Base-by-base conservation (phyloP, 2,329 filamentous ascomycete species). In the Alternaria brassicae region DNA sequence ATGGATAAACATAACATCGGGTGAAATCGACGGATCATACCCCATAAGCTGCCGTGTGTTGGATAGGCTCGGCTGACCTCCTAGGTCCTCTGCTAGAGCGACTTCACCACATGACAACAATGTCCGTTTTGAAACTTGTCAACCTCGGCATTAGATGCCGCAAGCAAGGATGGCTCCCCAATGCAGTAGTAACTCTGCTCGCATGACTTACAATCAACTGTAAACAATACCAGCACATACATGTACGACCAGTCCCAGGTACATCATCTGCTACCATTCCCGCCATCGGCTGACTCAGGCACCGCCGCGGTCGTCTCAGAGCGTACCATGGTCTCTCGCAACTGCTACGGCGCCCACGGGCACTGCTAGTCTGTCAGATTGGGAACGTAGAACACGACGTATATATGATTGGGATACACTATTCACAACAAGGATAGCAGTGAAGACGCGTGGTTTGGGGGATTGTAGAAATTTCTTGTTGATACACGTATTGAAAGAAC, bases 1-100 rank as follows among this genome's bases (percentile, higher is more conserved):
- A 73, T 76, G 72, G 72, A 75, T 34, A 72, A 68, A 40, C 65
- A 72, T 55, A 73, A 75, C 23, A 76, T 76, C 53, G 67, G 62
- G 5, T 74, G 66, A 73, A 41, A 10, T n/a, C 9, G 30, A 23
- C 30, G 25, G 30, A 23, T n/a, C 21, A 34, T 36, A 27, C 28
- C 44, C 25, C 28, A 48, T 15, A 19, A 23, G 19, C 8, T 48
- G 19, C 34, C 13, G 10, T 23, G 8, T 34, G 19, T 40, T 23
- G 19, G 37, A 15, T 23, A 40, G 19, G 19, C 37, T 40, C 19
- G 19, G 37, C 37, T 15, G 37, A 39, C 37, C 10, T 40, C 17
- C 17, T 39, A 37, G n/a, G 36, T 32, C 27, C 27, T 28, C 27
- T 7, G 27, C 17, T 27, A 17, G 42, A 32, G 42, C 42, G 27